Conservation (phyloP, 495 filamentous ascomycete species). For the Penicillium lividum region DNA sequence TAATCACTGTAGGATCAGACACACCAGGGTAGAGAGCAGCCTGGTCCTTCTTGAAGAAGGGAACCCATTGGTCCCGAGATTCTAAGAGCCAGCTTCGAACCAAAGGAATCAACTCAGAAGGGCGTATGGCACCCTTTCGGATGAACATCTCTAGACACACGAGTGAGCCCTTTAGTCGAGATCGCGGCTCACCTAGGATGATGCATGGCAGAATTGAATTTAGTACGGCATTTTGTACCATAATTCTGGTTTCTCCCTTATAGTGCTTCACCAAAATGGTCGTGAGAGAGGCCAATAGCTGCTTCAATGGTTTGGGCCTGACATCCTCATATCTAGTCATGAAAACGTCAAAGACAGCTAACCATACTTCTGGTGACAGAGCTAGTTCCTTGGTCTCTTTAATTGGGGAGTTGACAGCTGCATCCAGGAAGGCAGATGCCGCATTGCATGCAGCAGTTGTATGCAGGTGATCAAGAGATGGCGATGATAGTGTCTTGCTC, state of each 20-base stretch:
- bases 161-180: constrained; percentile 42
- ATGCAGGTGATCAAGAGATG: constrained; percentile 42
- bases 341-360: constrained; percentile 66
- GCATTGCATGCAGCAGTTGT: constrained; percentile 48
- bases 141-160: constrained; percentile 45
- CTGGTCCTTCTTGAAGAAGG: constrained; percentile 35
- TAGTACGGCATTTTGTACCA: constrained; percentile 26
- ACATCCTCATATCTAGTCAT: constrained; percentile 73
- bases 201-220: constrained; percentile 37
- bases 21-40: constrained; percentile 28
- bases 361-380: constrained; percentile 54
- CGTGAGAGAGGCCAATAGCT: constrained; percentile 63
- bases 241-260: constrained; percentile 23
- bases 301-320: constrained; percentile 72
- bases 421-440: constrained; percentile 47
- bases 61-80: constrained; percentile 31
- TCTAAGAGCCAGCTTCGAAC: constrained; percentile 35
- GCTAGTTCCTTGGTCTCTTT: constrained; percentile 36
- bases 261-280: constrained; percentile 54
- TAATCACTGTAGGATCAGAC: constrained; percentile 10
- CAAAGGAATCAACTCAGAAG: constrained; percentile 34
- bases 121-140: constrained; percentile 36
- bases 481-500: constrained; percentile 39
- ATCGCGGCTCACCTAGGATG: constrained; percentile 41
- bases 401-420: constrained; percentile 39